These are phyloP conservation scores for Arabidopsis thaliana DNA, from an alignment of 345 rosid species.

Conservation along the genomic window DNA sequence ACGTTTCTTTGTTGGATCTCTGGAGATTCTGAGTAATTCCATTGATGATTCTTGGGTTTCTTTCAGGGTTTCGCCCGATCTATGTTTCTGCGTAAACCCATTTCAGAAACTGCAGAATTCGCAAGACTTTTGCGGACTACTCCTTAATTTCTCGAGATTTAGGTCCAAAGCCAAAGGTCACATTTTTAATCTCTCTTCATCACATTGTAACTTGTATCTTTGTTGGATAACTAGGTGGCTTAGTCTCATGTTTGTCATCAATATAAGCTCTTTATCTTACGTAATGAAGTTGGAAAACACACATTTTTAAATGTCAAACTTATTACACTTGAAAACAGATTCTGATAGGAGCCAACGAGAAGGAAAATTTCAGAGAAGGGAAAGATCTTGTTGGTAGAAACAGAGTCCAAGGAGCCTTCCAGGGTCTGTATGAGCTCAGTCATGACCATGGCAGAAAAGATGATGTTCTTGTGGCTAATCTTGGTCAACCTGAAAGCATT, in stretches of 20 bases:
- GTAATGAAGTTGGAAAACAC: not conserved
- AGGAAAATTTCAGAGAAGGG: conserved; percentile 60
- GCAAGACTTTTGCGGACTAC: conserved; percentile 11
- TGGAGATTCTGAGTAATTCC: not conserved
- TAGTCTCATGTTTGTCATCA: conserved; percentile 18
- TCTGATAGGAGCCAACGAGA: conserved; percentile 61
- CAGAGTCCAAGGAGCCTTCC: conserved; percentile 61
- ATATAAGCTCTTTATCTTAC: not conserved
- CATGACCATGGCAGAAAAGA: conserved; percentile 48
- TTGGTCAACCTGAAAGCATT: conserved; percentile 78
- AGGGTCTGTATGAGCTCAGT: conserved; percentile 77
- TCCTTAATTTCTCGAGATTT: conserved; percentile 35
- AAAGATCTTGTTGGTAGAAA: conserved; percentile 67
- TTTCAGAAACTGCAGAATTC: conserved; percentile 29
- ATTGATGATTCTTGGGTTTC: conserved; percentile 12
- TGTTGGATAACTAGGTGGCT: not conserved
- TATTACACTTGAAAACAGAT: conserved; percentile 47
- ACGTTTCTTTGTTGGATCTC: not conserved
- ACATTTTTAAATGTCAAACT: not conserved
- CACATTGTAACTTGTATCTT: conserved; percentile 13
- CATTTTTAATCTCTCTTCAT: not conserved
- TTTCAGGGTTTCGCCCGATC: conserved; percentile 36
- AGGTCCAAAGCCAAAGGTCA: conserved; percentile 48
- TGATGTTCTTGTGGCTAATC: conserved; percentile 53
- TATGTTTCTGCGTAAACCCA: conserved; percentile 38